These are phyloP conservation scores for Solanum clarkiae DNA, from an alignment of 257 asterid species.

Conservation along the genomic window DNA sequence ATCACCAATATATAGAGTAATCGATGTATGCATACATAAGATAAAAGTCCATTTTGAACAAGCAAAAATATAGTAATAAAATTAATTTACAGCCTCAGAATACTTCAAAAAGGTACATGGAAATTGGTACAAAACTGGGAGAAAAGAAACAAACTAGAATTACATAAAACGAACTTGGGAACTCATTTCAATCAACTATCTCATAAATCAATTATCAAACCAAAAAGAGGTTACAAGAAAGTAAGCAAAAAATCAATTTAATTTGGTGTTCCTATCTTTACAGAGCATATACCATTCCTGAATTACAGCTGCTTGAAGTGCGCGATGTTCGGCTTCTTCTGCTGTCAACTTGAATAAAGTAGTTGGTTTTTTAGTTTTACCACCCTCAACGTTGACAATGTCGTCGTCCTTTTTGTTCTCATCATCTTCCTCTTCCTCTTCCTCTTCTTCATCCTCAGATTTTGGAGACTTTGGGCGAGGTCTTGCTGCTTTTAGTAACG, in stretches of 20 bases:
- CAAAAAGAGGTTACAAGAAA: neutral
- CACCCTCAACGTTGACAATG: slow-evolving; percentile 30
- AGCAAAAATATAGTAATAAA: neutral
- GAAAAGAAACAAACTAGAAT: neutral
- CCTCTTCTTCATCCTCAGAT: slow-evolving; percentile 34
- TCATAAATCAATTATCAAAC: neutral
- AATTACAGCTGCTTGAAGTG: slow-evolving; percentile 69
- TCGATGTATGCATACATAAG: too few relatives aligned
- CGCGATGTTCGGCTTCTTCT: slow-evolving; percentile 82
- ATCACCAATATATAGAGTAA: too few relatives aligned
- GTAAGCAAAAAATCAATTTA: slow-evolving; percentile 11
- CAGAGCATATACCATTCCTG: slow-evolving; percentile 83
- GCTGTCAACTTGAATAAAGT: slow-evolving; percentile 58
- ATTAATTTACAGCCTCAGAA: neutral
- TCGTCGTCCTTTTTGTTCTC: slow-evolving; percentile 9
- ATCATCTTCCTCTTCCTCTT: slow-evolving; percentile 17
- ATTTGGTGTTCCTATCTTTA: slow-evolving; percentile 52
- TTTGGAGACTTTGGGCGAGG: slow-evolving; percentile 50
- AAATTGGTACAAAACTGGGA: neutral
- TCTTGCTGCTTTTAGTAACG: slow-evolving; percentile 66
- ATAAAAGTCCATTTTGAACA: neutral
- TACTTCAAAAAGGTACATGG: neutral
- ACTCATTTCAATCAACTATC: neutral
- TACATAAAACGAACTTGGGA: neutral
- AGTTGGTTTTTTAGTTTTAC: slow-evolving; percentile 39